phyloP scores from a whole-genome alignment of 768 basidiomycete species.

The Leucocoprinus leucothites region DNA sequence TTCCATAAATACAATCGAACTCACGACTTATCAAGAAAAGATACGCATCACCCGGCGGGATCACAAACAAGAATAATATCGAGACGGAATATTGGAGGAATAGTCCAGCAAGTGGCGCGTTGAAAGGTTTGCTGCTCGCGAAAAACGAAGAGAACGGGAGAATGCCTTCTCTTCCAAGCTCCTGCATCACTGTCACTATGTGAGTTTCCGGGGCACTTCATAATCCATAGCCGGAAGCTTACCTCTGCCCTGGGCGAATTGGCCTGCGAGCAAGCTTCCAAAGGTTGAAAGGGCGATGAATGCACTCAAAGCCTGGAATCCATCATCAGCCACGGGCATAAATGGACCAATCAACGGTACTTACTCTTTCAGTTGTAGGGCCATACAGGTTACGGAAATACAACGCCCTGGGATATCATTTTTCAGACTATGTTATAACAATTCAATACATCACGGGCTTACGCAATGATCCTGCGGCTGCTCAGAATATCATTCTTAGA shows the following conservation, averaged over 20 bases:
- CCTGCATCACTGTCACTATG: conserved; percentile 31
- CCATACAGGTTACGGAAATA: conserved; percentile 79
- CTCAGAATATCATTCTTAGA: conserved; percentile 49
- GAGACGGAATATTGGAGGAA: conserved; percentile 62
- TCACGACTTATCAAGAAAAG: conserved; percentile 64
- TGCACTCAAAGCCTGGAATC: conserved; percentile 27
- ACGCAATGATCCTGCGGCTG: conserved; percentile 67
- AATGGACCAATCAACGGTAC: conserved; percentile 52
- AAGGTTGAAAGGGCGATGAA: conserved; percentile 46
- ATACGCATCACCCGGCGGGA: conserved; percentile 75
- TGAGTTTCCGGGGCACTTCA: background rate
- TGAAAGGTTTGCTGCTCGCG: conserved; percentile 53
- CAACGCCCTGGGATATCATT: conserved; percentile 45
- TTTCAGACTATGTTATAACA: background rate
- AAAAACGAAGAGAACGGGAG: conserved; percentile 54
- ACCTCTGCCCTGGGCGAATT: conserved; percentile 61
- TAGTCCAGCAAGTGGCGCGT: conserved; percentile 56
- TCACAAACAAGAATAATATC: conserved; percentile 45
- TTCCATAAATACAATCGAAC: conserved; percentile 19
- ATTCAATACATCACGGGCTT: conserved; percentile 19
- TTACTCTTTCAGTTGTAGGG: conserved; percentile 52
- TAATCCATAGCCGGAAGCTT: conserved; percentile 16
- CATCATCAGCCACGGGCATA: conserved; percentile 43
- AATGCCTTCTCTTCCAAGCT: conserved; percentile 53
- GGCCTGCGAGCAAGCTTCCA: conserved; percentile 52